Evolutionary conservation across 495 filamentous ascomycete genomes (phyloP), one percentile per base, ranked within the genome.

Genomic region (Neurospora sp.): DNA sequence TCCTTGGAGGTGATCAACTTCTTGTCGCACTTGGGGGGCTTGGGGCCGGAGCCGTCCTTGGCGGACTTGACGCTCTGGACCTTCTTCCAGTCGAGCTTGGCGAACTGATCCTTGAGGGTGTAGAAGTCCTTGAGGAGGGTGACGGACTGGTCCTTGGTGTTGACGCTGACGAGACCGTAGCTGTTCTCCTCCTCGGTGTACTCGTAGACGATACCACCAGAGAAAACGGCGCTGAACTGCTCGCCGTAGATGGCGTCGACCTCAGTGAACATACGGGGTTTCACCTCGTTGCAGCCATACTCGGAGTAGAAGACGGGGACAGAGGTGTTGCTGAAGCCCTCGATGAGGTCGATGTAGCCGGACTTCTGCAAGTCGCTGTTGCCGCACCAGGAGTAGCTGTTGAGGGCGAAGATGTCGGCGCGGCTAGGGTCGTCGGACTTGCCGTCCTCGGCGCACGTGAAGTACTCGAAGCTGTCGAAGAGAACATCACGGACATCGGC

Each of bases 301-400:
- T 99, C 96, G 76, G 92, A 95, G 87, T 96, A 97, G 89, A 98
- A 97, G 71, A 98, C 88, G 27, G 95, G 95, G 70, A 97, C 86
- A 40, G 90, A 90, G 71, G 88, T 90, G 74, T 87, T 87, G 70
- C 81, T 80, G 84, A 98, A 96, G 77, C 90, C 87, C 9, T 83
- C 79, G 53, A 92, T 89, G 4, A 98, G 85, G 16, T 84, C 81
- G 79, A 96, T 84, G 82, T 94, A 98, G 74, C 89, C 86, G 3
- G 91, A 88, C 68, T 86, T 87, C 42, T 86, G 82, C 86, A 90
- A 96, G 74, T 83, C 88, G 70, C 92, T 91, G 48, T 90, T 84
- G 61, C 93, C 94, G 77, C 95, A 98, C 95, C 95, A 98, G 45
- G 91, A 92, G 87, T 98, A 98, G 72, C 89, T 93, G 88, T 98